Percentiles rank a stretch among this genome's conserved stretches.
These are phyloP conservation scores for Candida tibetensis DNA, from an alignment of 805 yeast species.

Conservation along the genomic window DNA sequence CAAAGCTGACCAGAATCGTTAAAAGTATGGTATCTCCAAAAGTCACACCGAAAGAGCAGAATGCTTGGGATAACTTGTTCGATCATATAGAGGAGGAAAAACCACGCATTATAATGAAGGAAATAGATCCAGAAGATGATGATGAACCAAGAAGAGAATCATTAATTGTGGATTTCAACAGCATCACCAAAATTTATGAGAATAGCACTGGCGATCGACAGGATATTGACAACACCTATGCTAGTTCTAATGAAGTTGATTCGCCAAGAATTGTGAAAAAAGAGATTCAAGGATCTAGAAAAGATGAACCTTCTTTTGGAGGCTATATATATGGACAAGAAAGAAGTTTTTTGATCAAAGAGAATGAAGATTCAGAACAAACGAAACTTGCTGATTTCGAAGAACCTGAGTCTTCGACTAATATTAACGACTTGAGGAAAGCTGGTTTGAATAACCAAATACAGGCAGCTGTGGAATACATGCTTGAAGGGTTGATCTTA, in stretches of 20 bases:
- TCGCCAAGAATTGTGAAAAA: no score
- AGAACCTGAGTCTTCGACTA: no score
- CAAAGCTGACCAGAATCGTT: not conserved
- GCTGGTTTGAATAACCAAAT: slow-evolving; percentile 10
- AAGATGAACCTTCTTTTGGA: no score
- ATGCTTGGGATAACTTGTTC: slow-evolving; percentile 16
- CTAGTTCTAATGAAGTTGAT: no score
- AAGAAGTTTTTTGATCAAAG: slow-evolving; percentile 16
- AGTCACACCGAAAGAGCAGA: slow-evolving; percentile 5
- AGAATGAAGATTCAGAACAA: slow-evolving; percentile 7
- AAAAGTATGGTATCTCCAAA: slow-evolving; percentile 1
- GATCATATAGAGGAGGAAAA: slow-evolving; percentile 11
- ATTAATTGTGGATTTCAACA: not conserved
- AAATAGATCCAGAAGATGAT: not conserved
- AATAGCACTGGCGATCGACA: not conserved
- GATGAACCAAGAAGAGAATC: not conserved
- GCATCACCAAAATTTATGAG: not conserved
- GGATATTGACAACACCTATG: not conserved
- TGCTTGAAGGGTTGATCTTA: slow-evolving; percentile 18
- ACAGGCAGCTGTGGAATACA: slow-evolving; percentile 15
- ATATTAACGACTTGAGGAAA: slow-evolving; percentile 19
- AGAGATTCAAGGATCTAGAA: no score
- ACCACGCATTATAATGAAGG: not conserved
- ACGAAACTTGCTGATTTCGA: slow-evolving; percentile 4
- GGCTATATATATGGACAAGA: slow-evolving; percentile 19